Percentiles rank a stretch among this genome's conserved stretches.
These are phyloP conservation scores for Aspergillus bridgeri DNA, from an alignment of 495 filamentous ascomycete genomes.

Conservation along the genomic window DNA sequence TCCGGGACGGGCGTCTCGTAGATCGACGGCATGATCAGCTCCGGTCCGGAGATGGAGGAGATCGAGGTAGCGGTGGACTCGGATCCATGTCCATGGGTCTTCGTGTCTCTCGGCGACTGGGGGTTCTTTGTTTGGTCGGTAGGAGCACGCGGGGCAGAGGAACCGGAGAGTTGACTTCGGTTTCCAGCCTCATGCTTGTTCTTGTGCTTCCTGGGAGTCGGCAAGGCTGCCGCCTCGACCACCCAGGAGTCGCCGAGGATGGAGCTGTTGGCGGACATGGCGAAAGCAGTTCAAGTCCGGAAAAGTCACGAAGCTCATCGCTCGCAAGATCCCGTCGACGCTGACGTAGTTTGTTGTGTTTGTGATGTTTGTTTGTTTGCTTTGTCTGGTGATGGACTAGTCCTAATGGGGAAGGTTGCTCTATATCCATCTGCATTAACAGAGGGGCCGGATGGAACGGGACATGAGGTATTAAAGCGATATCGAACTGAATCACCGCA, in stretches of 20 bases:
- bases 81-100: constrained; percentile 13
- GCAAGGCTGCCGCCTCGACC: constrained; percentile 23
- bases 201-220: constrained; percentile 12
- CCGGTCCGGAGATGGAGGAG: constrained; percentile 38
- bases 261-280: constrained; percentile 6
- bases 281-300: neutral
- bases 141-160: neutral
- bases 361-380: too few relatives aligned
- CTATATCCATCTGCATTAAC: too few relatives aligned
- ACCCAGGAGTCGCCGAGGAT: constrained; percentile 42
- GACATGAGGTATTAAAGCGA: too few relatives aligned
- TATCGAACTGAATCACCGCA: too few relatives aligned
- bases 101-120: constrained; percentile 4
- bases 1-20: constrained; percentile 35
- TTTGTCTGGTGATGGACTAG: too few relatives aligned
- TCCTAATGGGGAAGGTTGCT: too few relatives aligned
- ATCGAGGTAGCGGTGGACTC: constrained; percentile 28
- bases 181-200: neutral
- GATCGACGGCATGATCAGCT: constrained; percentile 48
- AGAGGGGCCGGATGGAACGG: too few relatives aligned
- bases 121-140: constrained; percentile 1
- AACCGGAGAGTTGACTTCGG: constrained; percentile 2
- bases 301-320: too few relatives aligned
- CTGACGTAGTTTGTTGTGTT: too few relatives aligned
- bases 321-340: too few relatives aligned